phyloP scores from a whole-genome alignment of 495 filamentous ascomycete genomes.

The Neurospora cerealis region DNA sequence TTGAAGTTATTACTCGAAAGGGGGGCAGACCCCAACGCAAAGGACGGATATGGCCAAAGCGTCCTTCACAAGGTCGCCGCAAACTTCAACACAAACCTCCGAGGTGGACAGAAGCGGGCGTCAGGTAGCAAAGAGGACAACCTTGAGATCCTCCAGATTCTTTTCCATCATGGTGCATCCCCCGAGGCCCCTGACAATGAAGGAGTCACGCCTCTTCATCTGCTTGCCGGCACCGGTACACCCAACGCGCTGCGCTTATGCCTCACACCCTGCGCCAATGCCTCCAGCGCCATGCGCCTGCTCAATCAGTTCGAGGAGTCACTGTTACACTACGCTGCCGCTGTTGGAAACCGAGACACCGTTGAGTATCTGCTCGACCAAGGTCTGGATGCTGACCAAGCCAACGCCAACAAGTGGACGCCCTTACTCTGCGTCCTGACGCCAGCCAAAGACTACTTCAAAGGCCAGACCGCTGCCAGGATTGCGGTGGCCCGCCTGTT shows the following conservation, averaged over 20 bases:
- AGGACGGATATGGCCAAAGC: neutral
- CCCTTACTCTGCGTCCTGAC: constrained; percentile 15
- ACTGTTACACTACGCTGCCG: constrained; percentile 14
- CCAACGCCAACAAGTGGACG: constrained; percentile 14
- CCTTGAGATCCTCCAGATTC: neutral
- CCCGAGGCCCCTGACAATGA: constrained; percentile 1
- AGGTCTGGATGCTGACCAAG: constrained; percentile 10
- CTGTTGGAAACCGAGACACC: constrained; percentile 5
- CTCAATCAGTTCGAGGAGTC: constrained; percentile 8
- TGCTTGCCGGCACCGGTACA: neutral
- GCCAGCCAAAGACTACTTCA: neutral
- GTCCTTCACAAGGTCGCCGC: neutral
- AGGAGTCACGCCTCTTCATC: constrained; percentile 7
- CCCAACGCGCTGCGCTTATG: constrained; percentile 6
- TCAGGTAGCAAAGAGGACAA: neutral
- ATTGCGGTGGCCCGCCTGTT: neutral
- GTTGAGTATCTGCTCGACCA: constrained; percentile 9
- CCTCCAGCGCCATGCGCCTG: neutral
- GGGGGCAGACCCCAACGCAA: neutral
- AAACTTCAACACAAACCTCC: neutral
- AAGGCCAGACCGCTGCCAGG: neutral
- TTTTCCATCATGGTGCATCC: constrained; percentile 6
- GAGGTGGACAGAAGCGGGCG: neutral
- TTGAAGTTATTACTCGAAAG: neutral
- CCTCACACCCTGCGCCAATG: neutral